Evolutionary conservation across 1,284 basidiomycete genomes (phyloP).

Genomic region (Fomitopsis palustris): DNA sequence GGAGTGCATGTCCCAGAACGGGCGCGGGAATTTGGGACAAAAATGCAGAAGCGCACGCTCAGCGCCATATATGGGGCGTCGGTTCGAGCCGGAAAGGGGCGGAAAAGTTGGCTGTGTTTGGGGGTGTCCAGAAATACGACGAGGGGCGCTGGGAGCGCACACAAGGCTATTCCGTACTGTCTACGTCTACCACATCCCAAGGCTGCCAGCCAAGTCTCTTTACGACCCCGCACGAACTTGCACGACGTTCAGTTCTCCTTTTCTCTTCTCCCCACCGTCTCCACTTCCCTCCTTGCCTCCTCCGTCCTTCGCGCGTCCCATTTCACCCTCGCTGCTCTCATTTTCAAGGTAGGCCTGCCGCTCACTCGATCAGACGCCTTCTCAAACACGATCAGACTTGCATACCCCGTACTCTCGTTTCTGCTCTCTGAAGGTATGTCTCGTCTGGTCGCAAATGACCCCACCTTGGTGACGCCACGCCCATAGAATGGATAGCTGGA

Average conservation of each 20-base stretch:
- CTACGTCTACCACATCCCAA: conserved; percentile 27
- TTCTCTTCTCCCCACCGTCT: conserved; percentile 25
- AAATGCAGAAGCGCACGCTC: background rate
- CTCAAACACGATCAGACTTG: conserved; percentile 15
- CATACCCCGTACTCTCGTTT: conserved; percentile 23
- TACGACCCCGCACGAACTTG: conserved; percentile 70
- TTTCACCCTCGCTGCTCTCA: conserved; percentile 21
- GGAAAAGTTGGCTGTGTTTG: conserved; percentile 19
- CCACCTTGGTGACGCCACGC: conserved; percentile 6
- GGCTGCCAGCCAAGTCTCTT: conserved; percentile 37
- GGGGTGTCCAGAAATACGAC: conserved; percentile 24
- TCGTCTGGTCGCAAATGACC: background rate
- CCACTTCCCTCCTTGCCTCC: conserved; percentile 11
- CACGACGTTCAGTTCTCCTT: conserved; percentile 51
- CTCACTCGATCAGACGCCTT: conserved; percentile 8
- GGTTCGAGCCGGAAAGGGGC: conserved; percentile 14
- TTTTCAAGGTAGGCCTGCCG: conserved; percentile 26
- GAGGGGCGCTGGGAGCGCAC: conserved; percentile 18
- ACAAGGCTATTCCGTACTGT: conserved; percentile 26
- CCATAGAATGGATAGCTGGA: conserved; percentile 80
- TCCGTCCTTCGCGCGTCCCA: conserved; percentile 11
- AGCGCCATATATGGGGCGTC: background rate
- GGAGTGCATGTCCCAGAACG: background rate
- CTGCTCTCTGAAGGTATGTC: conserved; percentile 15
- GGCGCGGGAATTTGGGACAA: background rate